A percentile compares a stretch with the other conserved stretches of the same genome.
phyloP scores from a whole-genome alignment of 352 stramenopile species.

The Phytophthora idaei region DNA sequence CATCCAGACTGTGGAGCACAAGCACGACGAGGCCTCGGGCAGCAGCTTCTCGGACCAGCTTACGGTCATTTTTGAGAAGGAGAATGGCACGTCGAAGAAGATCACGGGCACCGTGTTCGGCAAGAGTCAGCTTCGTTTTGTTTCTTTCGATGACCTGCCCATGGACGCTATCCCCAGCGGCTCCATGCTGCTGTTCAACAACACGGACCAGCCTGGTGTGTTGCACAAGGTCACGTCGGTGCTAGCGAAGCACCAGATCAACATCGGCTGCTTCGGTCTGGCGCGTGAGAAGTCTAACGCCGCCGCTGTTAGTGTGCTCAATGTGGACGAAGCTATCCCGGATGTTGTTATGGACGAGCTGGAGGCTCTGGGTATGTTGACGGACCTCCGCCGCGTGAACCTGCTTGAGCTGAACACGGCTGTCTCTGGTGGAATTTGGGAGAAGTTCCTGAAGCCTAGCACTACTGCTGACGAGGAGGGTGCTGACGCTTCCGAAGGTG shows the following conservation, averaged over 20 bases:
- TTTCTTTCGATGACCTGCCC: conserved; percentile 87
- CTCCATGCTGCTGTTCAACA: conserved; percentile 94
- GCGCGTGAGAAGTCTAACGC: conserved; percentile 70
- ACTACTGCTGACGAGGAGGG: conserved; percentile 35
- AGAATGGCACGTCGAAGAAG: conserved; percentile 78
- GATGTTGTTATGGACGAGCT: conserved; percentile 87
- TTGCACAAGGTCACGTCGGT: conserved; percentile 94
- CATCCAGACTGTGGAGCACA: conserved; percentile 90
- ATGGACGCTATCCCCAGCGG: conserved; percentile 88
- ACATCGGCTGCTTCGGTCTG: conserved; percentile 94
- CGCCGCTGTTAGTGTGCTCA: conserved; percentile 87
- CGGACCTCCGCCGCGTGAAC: conserved; percentile 88
- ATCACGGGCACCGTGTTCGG: conserved; percentile 92
- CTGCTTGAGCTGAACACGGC: conserved; percentile 75
- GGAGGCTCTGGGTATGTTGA: conserved; percentile 68
- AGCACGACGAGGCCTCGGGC: conserved; percentile 77
- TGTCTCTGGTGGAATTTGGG: conserved; percentile 55
- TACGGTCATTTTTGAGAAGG: conserved; percentile 92
- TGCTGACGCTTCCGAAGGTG: conserved; percentile 17
- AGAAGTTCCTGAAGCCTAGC: conserved; percentile 61
- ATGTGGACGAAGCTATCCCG: conserved; percentile 90
- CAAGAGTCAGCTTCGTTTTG: conserved; percentile 85
- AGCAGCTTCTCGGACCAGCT: conserved; percentile 91
- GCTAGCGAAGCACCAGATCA: conserved; percentile 92
- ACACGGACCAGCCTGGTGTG: conserved; percentile 94